Base-by-base conservation (phyloP, 257 asterid species). In the Apocynum venetum region DNA sequence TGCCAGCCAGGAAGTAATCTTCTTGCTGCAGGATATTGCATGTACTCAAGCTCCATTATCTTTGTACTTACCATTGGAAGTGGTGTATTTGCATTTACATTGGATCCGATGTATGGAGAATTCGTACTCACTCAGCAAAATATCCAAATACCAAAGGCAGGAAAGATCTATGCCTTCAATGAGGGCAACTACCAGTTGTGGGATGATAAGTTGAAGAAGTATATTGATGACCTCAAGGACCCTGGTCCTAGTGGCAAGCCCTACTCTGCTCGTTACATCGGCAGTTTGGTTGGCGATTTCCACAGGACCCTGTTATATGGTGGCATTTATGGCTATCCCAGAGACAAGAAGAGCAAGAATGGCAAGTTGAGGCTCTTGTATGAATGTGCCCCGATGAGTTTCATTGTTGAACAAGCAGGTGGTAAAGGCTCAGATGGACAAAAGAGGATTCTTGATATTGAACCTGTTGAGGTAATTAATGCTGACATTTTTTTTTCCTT, bases 331-430 rank as follows among this genome's bases (percentile, higher is more conserved):
- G 99, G 99, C 2, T 89, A 95, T 36, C 99, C 98, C 0, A 80
- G 89, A 72, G 96, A 95, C 70, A 80, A 79, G 71, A 95, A 95
- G 88, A 95, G 94, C 79, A 89, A 93, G 89, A 91, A 95, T 38
- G 98, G 99, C 59, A 95, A 95, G 82, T 69, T 95, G 82, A 91
- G 99, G 85, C 86, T 95, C 15, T 80, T 95, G 93, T 95, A 95
- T 72, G 99, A 95, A 83, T 91, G 99, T 71, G 98, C 99, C 2
- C 98, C 99, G 0, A 93, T 93, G 98, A 95, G 99, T 77, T 95
- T 91, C 82, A 84, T 95, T 2, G 99, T 90, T 71, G 99, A 95
- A 74, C 99, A 95, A 84, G 99, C 99, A 19, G 97, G 98, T 36
- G 97, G 99, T 6, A 95, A 90, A 82, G 99, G 96, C 70, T 90